Percentiles rank a stretch among this genome's conserved stretches.
phyloP scores from a whole-genome alignment of 176 grass and related monocot genomes.

The Cenchrus fungigraminus region DNA sequence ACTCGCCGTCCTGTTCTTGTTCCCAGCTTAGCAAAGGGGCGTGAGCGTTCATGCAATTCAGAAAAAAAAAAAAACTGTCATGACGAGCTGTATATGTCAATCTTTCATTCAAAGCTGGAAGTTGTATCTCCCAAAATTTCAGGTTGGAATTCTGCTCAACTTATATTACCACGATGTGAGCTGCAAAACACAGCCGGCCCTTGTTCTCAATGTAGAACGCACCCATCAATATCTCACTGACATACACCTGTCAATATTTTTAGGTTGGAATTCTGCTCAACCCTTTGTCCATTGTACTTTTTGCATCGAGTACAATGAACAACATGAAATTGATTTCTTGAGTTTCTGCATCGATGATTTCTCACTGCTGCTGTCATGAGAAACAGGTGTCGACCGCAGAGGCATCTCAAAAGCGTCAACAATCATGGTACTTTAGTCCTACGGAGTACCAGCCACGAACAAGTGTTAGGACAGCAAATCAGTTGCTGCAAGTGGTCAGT shows the following conservation, averaged over 20 bases:
- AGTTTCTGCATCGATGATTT: not conserved
- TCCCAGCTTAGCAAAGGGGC: too few relatives aligned
- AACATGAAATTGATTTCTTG: not conserved
- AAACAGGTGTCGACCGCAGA: not conserved
- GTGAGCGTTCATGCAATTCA: not conserved
- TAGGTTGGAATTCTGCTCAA: too few relatives aligned
- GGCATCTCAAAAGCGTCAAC: not conserved
- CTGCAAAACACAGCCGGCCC: too few relatives aligned
- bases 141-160: not conserved
- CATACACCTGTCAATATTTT: too few relatives aligned
- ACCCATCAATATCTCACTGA: too few relatives aligned
- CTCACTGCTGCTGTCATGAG: not conserved
- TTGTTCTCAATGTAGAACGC: too few relatives aligned
- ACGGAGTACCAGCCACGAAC: too few relatives aligned
- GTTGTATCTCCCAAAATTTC: not conserved
- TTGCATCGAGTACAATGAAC: not conserved
- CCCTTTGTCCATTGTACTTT: not conserved
- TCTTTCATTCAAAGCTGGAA: not conserved
- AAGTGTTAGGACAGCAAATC: too few relatives aligned
- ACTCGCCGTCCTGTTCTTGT: too few relatives aligned
- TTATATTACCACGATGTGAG: not conserved
- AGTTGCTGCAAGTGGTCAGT: not conserved
- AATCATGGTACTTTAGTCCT: not conserved
- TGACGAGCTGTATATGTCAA: not conserved
- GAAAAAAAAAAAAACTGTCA: not conserved